Evolutionary conservation across 352 stramenopile species (phyloP), one percentile per base, ranked within the genome.

Genomic region (Aphanomyces stellatus): DNA sequence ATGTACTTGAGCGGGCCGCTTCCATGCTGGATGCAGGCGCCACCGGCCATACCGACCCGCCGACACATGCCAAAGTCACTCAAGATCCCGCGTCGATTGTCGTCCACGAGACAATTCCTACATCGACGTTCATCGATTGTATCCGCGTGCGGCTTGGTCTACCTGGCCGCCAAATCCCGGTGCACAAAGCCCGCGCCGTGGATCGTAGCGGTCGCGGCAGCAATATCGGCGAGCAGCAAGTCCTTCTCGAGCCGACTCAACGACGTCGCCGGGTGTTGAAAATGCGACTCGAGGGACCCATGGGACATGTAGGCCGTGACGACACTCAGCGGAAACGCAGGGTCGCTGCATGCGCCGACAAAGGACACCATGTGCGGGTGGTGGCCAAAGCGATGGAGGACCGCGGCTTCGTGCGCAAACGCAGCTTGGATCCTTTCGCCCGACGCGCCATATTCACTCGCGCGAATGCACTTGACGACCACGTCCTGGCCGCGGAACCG

Each of bases 1-100:
- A 92, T 92, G 71, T 89, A 92, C 79, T 92, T 90, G 56, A 92
- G 76, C 17, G 83, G 83, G 0, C 83, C 83, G 10, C 88, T 75
- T 0, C 77, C 74, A 35, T 88, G 78, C 35, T 88, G 85, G 75
- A 90, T 79, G 10, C 88, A 66, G 57, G 78, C 79, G 0, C 79
- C 78, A 17, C 75, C 72, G 46, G 74, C 75, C 1, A 64, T 70
- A 13, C 82, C 83, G 43, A 90, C 78, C 31, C 80, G 77, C 13
- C 83, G 79, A 71, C 79, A 88, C 3, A 92, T 71, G 5, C 83
- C 83, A 75, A 93, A 93, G 62, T 93, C 84, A 42, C 79, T 87
- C 42, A 91, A 86, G 22, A 86, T 82, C 31, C 90, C 81, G 2
- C 73, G 78, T 8, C 76, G 61, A 25, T 82, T 69, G 33, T 81